Evolutionary conservation across 345 rosid species (phyloP), one percentile per base, ranked within the genome.

Genomic region (Syzygium jambos): DNA sequence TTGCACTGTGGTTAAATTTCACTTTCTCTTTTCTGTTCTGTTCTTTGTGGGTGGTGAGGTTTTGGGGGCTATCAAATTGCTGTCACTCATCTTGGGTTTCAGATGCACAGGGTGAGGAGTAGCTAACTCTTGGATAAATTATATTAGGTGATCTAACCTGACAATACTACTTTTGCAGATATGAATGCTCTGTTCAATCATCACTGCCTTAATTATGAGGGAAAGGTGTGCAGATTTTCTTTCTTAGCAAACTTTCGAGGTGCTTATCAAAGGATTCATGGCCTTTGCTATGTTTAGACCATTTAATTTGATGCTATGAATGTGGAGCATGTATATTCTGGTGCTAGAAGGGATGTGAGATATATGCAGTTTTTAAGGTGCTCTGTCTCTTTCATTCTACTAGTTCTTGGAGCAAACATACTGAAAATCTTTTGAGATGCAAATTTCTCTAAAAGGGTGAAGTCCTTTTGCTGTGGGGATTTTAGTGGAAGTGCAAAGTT

Each of bases 111-210:
- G 68, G 68, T 59, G 68, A 59, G 68, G 68, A 59, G 68, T 27
- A 59, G 68, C 68, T 59, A 12, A 59, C 30, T 25, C 65, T 59
- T 59, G 68, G 30, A 59, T 59, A 5, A 59, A 59, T 68, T 68
- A 68, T 30, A 68, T 34, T 68, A 34, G 78, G 78, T 17, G 46
- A 68, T 34, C 78, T 68, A 68, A 68, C 46, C 78, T 17, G 46
- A 68, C 3, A 3, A 17, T 68, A 41, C 88, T 87, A 43, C 65
- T 87, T 30, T 90, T 90, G 78, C 97, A 97, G 99, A 96, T 85
- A 95, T 97, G 89, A 96, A 95, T 92, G 93, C 94, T 78, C 91
- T 94, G 86, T 97, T 95, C 92, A 96, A 91, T 92, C 95, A 84
- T 86, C 93, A 88, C 38, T 96, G 96, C 86, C 52, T 90, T 78